Conservation (phyloP, 2,329 filamentous ascomycete species). For the Bipolaris sorokiniana region DNA sequence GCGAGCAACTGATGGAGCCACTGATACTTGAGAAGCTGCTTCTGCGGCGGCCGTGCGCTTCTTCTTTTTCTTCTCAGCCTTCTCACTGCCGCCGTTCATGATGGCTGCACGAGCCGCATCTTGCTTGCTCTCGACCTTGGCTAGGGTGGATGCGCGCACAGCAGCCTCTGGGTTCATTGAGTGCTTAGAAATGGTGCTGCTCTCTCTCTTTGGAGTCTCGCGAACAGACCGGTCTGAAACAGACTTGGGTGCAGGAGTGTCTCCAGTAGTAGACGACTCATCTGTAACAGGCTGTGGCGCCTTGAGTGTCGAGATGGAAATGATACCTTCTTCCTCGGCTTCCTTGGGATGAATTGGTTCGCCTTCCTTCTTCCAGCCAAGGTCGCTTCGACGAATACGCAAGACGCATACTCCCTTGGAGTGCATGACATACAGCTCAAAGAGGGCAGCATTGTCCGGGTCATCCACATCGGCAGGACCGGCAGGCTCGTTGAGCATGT, state of each 20-base stretch:
- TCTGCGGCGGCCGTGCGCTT: conserved; percentile 62
- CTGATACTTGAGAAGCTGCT: conserved; percentile 54
- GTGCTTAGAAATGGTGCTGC: conserved; percentile 40
- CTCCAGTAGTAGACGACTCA: conserved; percentile 50
- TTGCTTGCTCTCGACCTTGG: conserved; percentile 52
- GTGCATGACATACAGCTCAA: conserved; percentile 97
- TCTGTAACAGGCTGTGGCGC: conserved; percentile 39
- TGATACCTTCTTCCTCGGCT: conserved; percentile 74
- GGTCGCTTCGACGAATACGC: conserved; percentile 82
- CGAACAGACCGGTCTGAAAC: conserved; percentile 45
- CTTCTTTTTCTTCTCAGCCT: conserved; percentile 66
- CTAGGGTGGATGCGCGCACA: conserved; percentile 49
- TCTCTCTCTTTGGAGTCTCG: conserved; percentile 47
- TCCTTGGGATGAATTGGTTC: conserved; percentile 82
- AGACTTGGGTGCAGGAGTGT: conserved; percentile 42
- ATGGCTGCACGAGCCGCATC: conserved; percentile 50
- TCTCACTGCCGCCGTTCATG: conserved; percentile 50
- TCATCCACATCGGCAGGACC: conserved; percentile 62
- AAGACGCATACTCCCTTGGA: conserved; percentile 95
- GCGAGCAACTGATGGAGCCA: conserved; percentile 13
- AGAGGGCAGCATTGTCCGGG: conserved; percentile 74
- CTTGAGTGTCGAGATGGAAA: conserved; percentile 73
- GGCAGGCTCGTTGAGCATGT: conserved; percentile 78
- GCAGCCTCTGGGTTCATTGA: conserved; percentile 48
- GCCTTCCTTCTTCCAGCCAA: conserved; percentile 90